These are phyloP conservation scores for Schizonepeta tenuifolia DNA, from an alignment of 257 asterid species.

Conservation along the genomic window DNA sequence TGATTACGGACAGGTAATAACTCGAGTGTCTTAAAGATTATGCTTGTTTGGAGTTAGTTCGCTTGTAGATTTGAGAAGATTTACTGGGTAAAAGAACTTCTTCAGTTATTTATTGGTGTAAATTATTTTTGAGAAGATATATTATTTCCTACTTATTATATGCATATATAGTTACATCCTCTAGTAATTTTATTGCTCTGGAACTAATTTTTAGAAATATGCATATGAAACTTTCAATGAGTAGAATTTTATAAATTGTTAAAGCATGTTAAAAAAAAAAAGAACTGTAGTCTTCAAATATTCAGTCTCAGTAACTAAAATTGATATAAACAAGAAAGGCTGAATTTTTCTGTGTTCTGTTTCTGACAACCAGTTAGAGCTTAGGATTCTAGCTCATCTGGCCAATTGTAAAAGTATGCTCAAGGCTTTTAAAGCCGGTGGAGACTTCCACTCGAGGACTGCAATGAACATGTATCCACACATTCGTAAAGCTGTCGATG, in stretches of 20 bases:
- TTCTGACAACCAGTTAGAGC: slow-evolving; percentile 78
- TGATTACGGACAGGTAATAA: slow-evolving; percentile 90
- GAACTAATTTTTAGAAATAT: not conserved
- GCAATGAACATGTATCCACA: slow-evolving; percentile 99
- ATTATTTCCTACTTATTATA: not conserved
- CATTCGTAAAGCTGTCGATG: slow-evolving; percentile 78
- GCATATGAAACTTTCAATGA: not conserved
- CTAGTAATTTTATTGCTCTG: not conserved
- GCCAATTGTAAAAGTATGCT: slow-evolving; percentile 96
- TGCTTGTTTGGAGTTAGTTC: not conserved
- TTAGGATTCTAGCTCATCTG: slow-evolving; percentile 97
- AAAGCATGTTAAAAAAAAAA: not conserved
- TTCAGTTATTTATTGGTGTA: not conserved
- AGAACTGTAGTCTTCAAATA: not conserved
- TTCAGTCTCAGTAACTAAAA: not conserved
- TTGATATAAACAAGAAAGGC: not conserved
- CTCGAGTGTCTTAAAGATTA: slow-evolving; percentile 1
- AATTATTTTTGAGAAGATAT: not conserved
- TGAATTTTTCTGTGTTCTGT: slow-evolving; percentile 12
- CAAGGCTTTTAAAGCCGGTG: slow-evolving; percentile 93
- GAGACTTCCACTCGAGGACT: slow-evolving; percentile 98
- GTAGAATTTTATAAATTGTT: not conserved
- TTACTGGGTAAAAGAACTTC: not conserved
- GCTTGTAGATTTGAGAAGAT: not conserved
- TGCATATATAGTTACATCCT: not conserved